Evolutionary conservation across 2,329 filamentous ascomycete species (phyloP).

Genomic region (Dactylellina drechsleri): DNA sequence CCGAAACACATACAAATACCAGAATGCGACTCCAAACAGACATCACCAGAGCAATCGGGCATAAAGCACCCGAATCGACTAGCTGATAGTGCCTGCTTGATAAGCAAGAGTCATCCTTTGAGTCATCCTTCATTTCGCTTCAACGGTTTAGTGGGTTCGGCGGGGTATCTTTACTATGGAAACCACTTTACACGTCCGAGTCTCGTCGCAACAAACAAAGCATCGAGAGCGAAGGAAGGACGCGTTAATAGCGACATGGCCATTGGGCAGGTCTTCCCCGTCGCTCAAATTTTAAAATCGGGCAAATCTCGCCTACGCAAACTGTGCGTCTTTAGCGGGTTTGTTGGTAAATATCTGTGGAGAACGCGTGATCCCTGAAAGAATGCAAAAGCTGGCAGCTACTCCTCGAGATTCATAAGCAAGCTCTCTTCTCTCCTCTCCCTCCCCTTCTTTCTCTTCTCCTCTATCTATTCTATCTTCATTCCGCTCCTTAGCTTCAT

Average conservation of each 20-base stretch:
- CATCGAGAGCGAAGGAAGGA: background rate
- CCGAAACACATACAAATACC: background rate
- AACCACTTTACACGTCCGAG: constrained; percentile 41
- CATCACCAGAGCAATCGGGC: constrained; percentile 5
- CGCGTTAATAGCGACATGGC: constrained; percentile 22
- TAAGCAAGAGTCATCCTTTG: constrained; percentile 24
- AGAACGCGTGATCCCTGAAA: constrained; percentile 39
- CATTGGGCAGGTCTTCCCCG: constrained; percentile 14
- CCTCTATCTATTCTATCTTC: constrained; percentile 55
- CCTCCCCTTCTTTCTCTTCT: constrained; percentile 59
- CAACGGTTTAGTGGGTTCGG: background rate
- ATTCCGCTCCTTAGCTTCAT: constrained; percentile 30
- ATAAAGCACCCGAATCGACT: background rate
- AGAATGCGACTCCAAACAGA: background rate
- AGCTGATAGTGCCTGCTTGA: background rate
- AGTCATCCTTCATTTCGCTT: no score
- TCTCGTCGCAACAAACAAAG: constrained; percentile 33
- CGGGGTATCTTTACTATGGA: constrained; percentile 4
- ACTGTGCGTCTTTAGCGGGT: background rate
- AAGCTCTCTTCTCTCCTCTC: constrained; percentile 54
- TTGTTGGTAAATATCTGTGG: constrained; percentile 37
- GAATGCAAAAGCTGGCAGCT: constrained; percentile 39
- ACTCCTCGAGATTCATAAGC: constrained; percentile 60
- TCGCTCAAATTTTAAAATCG: background rate
- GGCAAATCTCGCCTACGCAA: constrained; percentile 28